Percentiles rank a stretch among this genome's conserved stretches.
These are phyloP conservation scores for Garcia nutans DNA, from an alignment of 345 rosid species.

Conservation along the genomic window DNA sequence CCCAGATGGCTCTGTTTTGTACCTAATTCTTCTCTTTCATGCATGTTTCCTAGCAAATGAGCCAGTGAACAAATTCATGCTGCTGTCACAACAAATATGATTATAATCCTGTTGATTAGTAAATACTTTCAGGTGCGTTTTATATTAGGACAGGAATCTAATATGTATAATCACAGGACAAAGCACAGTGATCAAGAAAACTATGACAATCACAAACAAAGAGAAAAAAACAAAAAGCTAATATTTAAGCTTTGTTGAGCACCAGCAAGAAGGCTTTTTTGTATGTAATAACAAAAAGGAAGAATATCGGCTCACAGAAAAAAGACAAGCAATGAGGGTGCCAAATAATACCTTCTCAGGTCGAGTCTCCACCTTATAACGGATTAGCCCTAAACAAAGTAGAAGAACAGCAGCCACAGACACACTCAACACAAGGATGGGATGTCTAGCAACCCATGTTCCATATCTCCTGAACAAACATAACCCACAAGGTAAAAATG, in stretches of 20 bases:
- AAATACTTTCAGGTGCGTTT: not conserved
- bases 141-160: not conserved
- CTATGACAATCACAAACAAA: not conserved
- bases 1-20: not conserved
- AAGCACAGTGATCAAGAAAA: not conserved
- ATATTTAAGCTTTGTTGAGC: not conserved
- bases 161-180: not conserved
- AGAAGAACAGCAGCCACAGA: slow-evolving; percentile 69
- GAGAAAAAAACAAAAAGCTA: too few species aligned
- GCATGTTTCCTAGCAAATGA: not conserved
- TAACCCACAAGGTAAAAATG: slow-evolving; percentile 12
- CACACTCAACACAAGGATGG: slow-evolving; percentile 56
- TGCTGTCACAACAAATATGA: not conserved
- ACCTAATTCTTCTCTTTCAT: not conserved
- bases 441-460: slow-evolving; percentile 90
- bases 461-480: slow-evolving; percentile 76
- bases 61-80: not conserved
- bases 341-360: slow-evolving; percentile 76
- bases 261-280: not conserved
- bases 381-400: slow-evolving; percentile 83
- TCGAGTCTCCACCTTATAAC: slow-evolving; percentile 92
- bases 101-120: not conserved
- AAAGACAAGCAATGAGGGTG: not conserved
- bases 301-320: not conserved
- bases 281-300: not conserved